These are phyloP conservation scores for Ceratocystis variospora DNA, from an alignment of 2,329 filamentous ascomycete genomes.

Conservation along the genomic window DNA sequence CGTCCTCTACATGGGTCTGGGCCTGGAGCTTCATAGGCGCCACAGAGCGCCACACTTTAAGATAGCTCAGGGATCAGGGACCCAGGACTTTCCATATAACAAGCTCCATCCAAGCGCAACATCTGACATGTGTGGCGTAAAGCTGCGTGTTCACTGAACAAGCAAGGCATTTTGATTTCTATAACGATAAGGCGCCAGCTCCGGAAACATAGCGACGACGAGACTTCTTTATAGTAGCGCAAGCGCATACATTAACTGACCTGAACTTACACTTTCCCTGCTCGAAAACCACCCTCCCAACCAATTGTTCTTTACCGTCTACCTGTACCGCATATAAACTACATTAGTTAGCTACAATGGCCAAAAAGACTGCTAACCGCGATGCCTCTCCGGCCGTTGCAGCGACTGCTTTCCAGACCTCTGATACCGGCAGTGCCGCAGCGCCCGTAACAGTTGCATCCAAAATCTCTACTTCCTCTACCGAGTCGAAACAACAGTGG, in stretches of 20 bases:
- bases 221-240: not conserved
- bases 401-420: conserved; percentile 19
- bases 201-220: not conserved
- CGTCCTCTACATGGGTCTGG: not conserved
- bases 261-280: not conserved
- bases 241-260: not conserved
- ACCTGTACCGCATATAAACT: conserved; percentile 20
- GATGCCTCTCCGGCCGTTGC: conserved; percentile 22
- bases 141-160: conserved; percentile 19
- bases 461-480: conserved; percentile 20
- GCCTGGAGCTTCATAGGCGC: not conserved
- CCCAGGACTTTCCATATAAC: not conserved
- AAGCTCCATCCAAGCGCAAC: conserved; percentile 11
- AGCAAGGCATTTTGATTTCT: not conserved
- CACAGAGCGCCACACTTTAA: conserved; percentile 11
- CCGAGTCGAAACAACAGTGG: conserved; percentile 28
- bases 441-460: conserved; percentile 19
- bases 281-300: not conserved
- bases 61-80: not conserved
- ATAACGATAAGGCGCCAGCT: not conserved
- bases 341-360: conserved; percentile 16
- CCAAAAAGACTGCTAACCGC: conserved; percentile 17
- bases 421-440: conserved; percentile 15
- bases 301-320: conserved; percentile 18
- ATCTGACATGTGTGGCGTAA: conserved; percentile 19